A percentile compares a stretch with the other conserved stretches of the same genome.
Evolutionary conservation across 805 yeast species (phyloP).

Genomic region (Sugiyamaella qingdaonensis): DNA sequence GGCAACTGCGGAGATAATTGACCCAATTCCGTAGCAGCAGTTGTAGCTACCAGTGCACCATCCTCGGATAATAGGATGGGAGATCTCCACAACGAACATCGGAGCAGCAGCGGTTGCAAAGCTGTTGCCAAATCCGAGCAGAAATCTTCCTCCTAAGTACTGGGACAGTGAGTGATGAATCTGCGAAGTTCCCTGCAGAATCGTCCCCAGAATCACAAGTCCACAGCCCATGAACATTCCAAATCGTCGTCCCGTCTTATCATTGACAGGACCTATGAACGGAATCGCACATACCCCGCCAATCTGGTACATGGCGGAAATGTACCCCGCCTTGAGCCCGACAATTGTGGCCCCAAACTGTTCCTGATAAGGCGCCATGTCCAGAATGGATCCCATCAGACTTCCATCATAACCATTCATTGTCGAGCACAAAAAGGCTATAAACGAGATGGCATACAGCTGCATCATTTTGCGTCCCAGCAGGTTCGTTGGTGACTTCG

Average conservation of each 20-base stretch:
- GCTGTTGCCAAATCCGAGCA: conserved; percentile 12
- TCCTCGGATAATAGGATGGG: conserved; percentile 13
- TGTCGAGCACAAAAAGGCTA: conserved; percentile 7
- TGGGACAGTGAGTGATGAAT: conserved; percentile 3
- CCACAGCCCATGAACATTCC: conserved; percentile 14
- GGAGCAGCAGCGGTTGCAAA: conserved; percentile 11
- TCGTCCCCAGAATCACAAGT: conserved; percentile 9
- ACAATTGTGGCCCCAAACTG: conserved; percentile 10
- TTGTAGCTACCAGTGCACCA: conserved; percentile 12
- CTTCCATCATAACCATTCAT: conserved; percentile 12
- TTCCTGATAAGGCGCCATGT: conserved; percentile 5
- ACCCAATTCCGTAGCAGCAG: conserved; percentile 33
- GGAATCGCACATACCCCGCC: conserved; percentile 15
- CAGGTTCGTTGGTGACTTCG: conserved; percentile 2
- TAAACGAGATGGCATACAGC: neutral
- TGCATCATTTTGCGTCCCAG: neutral
- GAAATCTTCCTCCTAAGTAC: conserved; percentile 11
- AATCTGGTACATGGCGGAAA: conserved; percentile 17
- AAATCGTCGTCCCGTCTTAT: conserved; percentile 11
- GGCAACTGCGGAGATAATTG: conserved; percentile 11
- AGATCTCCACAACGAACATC: conserved; percentile 10
- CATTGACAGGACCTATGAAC: conserved; percentile 8
- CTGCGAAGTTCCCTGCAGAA: conserved; percentile 10
- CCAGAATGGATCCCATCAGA: conserved; percentile 10
- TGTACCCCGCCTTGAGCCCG: conserved; percentile 15